Base-by-base conservation (phyloP, 257 asterid genomes). In the Cinchona pubescens region DNA sequence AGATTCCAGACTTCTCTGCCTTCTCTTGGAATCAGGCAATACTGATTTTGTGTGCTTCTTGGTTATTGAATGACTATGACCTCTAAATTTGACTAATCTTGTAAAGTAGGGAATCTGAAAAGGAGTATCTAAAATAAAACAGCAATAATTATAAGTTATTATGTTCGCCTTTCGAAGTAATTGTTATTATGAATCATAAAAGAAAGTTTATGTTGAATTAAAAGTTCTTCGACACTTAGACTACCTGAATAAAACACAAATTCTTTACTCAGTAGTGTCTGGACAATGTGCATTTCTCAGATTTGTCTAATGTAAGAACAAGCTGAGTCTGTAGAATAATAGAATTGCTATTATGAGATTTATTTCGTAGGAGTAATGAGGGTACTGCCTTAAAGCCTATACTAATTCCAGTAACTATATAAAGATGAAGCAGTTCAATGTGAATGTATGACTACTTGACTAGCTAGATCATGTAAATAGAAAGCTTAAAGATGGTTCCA, bases 391-490 rank as follows among this genome's bases (percentile, higher is more conserved):
- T 2, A n/a, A 19, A 30, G 23, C 62, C n/a, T 12, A 58, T 2
- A 69, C 0, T 19, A 3, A 55, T 48, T 27, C 55, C 18, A 49
- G 30, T 30, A 48, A 40, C 1, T 45, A 9, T 32, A 11, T 30
- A 7, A 14, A 16, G 18, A 23, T 37, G 15, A 4, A 53, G 51
- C 55, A 71, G 51, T n/a, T 25, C 7, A 35, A 9, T 10, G 59
- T 72, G 56, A 56, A 25, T 23, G 21, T 71, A 35, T n/a, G n/a
- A n/a, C n/a, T n/a, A n/a, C n/a, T n/a, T 71, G 45, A 56, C 37
- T 37, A 21, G 65, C 75, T 35, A 2, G 64, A 51, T 51, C 65
- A 53, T 53, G 29, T 27, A 3, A 29, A 3, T 27, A 12, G 34
- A 25, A n/a, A 3, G 3, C 18, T 19, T 37, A 21, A 43, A 40